Percentiles rank a stretch among this genome's conserved stretches.
These are phyloP conservation scores for Inonotus obliquus DNA, from an alignment of 1,284 basidiomycete genomes.

Conservation along the genomic window DNA sequence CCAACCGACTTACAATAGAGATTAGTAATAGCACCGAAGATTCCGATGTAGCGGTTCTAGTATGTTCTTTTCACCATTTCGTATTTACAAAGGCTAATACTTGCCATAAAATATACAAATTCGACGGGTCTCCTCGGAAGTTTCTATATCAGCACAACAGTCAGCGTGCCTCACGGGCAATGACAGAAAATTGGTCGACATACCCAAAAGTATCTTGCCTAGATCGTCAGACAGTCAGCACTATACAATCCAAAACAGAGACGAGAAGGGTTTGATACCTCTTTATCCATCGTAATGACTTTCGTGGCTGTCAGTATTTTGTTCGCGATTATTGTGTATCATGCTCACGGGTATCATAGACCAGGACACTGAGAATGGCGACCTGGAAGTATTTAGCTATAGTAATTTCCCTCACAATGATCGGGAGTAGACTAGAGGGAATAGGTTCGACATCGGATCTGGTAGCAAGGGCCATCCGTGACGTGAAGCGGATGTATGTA, in stretches of 20 bases:
- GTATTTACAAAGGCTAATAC: neutral
- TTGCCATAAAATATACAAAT: neutral
- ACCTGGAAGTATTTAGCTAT: neutral
- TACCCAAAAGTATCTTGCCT: neutral
- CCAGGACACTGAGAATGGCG: neutral
- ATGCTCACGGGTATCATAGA: neutral
- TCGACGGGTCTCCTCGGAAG: neutral
- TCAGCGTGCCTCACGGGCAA: neutral
- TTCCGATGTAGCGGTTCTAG: slow-evolving; percentile 9
- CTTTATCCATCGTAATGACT: neutral
- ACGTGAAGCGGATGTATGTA: slow-evolving; percentile 18
- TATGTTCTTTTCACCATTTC: neutral
- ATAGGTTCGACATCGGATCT: neutral
- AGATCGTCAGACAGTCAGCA: neutral
- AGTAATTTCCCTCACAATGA: neutral
- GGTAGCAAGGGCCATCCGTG: slow-evolving; percentile 29
- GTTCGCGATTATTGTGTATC: neutral
- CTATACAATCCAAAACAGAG: neutral
- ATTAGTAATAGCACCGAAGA: neutral
- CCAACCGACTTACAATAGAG: neutral
- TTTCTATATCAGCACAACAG: neutral
- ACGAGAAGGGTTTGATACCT: neutral
- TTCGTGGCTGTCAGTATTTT: neutral
- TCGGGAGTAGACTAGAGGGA: neutral
- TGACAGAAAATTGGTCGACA: neutral